Evolutionary conservation across 2,329 filamentous ascomycete genomes (phyloP).

Genomic region (Colletotrichum navitas): DNA sequence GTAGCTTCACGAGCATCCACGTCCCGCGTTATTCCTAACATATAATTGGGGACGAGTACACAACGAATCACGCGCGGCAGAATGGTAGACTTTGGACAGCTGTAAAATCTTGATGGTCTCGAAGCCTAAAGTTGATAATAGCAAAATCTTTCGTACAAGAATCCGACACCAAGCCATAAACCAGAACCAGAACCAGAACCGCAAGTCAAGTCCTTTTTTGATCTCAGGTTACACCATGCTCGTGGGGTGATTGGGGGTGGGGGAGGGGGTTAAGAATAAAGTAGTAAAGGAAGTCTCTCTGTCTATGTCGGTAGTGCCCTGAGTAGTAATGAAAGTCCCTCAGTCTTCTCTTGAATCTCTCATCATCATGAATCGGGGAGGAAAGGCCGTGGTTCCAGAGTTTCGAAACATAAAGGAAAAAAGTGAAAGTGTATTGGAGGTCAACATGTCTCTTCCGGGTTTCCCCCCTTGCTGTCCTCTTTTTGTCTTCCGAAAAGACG

Average conservation of each 20-base stretch:
- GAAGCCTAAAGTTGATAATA: conserved; percentile 25
- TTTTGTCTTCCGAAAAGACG: conserved; percentile 40
- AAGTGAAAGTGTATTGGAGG: conserved; percentile 33
- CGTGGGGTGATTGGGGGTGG: conserved; percentile 11
- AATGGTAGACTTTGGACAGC: not conserved
- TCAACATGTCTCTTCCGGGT: conserved; percentile 35
- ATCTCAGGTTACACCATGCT: conserved; percentile 43
- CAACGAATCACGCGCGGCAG: not conserved
- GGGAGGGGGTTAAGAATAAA: conserved; percentile 1
- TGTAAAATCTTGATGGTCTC: conserved; percentile 28
- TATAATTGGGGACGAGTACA: not conserved
- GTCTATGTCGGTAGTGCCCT: conserved; percentile 42
- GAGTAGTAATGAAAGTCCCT: conserved; percentile 42
- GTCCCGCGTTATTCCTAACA: not conserved
- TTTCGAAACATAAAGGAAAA: conserved; percentile 45
- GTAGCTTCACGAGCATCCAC: not conserved
- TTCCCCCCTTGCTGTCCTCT: conserved; percentile 26
- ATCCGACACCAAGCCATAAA: conserved; percentile 38
- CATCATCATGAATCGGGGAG: conserved; percentile 37
- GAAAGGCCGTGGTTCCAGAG: conserved; percentile 43
- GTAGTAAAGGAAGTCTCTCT: conserved; percentile 38
- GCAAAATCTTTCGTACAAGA: conserved; percentile 41
- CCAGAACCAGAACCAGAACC: conserved; percentile 30
- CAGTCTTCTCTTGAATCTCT: conserved; percentile 42
- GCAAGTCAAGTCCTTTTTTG: conserved; percentile 36